Evolutionary conservation across 2,329 filamentous ascomycete genomes (phyloP).

Genomic region (Sphaerulina populicola): DNA sequence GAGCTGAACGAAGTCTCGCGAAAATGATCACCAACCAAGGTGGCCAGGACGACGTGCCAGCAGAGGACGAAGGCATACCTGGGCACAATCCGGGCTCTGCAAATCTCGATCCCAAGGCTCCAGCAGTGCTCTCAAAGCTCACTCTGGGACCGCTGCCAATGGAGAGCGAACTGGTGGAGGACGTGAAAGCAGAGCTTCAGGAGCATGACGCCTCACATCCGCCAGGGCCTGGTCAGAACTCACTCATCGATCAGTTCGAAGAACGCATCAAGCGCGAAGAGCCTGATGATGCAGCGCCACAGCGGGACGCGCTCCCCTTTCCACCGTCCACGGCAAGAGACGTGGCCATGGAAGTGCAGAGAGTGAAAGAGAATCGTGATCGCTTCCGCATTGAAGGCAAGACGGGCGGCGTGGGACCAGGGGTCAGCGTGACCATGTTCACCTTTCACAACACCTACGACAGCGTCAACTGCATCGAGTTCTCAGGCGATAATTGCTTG

Average conservation of each 20-base stretch:
- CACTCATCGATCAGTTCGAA: conserved; percentile 79
- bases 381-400: conserved; percentile 79
- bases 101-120: conserved; percentile 51
- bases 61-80: conserved; percentile 61
- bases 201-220: conserved; percentile 75
- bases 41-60: conserved; percentile 50
- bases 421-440: conserved; percentile 89
- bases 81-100: conserved; percentile 59
- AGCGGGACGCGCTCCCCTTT: conserved; percentile 69
- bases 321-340: conserved; percentile 83
- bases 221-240: conserved; percentile 60
- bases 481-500: conserved; percentile 80
- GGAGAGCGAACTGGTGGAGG: conserved; percentile 71
- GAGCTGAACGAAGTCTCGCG: conserved; percentile 53
- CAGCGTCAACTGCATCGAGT: conserved; percentile 86
- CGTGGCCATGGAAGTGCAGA: conserved; percentile 88
- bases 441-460: conserved; percentile 96
- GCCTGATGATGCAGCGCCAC: conserved; percentile 73
- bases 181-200: conserved; percentile 77
- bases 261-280: conserved; percentile 78
- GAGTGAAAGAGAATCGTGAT: conserved; percentile 85
- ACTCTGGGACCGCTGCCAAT: conserved; percentile 75
- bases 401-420: conserved; percentile 73
- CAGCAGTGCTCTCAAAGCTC: conserved; percentile 53
- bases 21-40: conserved; percentile 50